Evolutionary conservation across 2,329 filamentous ascomycete genomes (phyloP).

Genomic region (Sphaerulina vaccinii): DNA sequence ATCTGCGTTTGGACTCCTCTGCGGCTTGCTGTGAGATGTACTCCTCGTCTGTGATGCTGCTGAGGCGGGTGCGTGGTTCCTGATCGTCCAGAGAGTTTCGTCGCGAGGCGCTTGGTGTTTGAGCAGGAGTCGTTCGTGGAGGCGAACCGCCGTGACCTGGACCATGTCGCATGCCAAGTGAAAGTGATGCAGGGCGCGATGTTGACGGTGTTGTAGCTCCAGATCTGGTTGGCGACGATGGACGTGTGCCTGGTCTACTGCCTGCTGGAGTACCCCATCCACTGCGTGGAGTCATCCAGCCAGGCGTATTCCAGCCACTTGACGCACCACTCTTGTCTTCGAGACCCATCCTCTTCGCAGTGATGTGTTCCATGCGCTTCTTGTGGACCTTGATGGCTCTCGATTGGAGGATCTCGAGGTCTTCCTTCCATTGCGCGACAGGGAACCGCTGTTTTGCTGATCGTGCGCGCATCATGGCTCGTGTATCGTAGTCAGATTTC

Average conservation of each 20-base stretch:
- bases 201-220: constrained; percentile 28
- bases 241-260: constrained; percentile 33
- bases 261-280: constrained; percentile 41
- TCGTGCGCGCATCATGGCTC: constrained; percentile 63
- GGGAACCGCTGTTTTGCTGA: constrained; percentile 66
- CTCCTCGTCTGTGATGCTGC: constrained; percentile 36
- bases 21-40: constrained; percentile 35
- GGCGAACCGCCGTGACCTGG: constrained; percentile 33
- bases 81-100: constrained; percentile 32
- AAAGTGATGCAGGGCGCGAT: constrained; percentile 26
- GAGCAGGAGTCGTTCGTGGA: constrained; percentile 13
- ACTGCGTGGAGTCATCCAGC: constrained; percentile 43
- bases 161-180: constrained; percentile 34
- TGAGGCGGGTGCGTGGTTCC: constrained; percentile 20
- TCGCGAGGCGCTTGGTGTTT: constrained; percentile 21
- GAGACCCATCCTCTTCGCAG: constrained; percentile 34
- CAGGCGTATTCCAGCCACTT: constrained; percentile 39
- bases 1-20: constrained; percentile 34
- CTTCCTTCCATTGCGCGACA: constrained; percentile 65
- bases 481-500: constrained; percentile 55
- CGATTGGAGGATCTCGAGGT: constrained; percentile 61
- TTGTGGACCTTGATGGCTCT: constrained; percentile 59
- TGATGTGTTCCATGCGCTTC: constrained; percentile 45
- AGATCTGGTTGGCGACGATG: constrained; percentile 34
- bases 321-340: constrained; percentile 32